phyloP scores from a whole-genome alignment of 306 rosid genomes.

The Echinosophora koreensis region DNA sequence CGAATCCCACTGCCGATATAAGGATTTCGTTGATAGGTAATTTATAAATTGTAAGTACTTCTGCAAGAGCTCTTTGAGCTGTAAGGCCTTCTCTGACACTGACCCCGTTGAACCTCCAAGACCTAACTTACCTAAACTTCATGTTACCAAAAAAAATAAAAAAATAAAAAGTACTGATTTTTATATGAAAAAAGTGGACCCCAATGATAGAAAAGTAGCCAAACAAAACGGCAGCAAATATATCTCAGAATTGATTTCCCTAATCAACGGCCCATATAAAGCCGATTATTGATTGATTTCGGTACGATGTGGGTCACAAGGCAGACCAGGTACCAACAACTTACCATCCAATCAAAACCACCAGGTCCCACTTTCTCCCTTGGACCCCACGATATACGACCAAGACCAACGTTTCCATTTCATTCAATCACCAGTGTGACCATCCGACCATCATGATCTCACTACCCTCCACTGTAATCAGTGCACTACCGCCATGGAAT shows the following conservation, averaged over 20 bases:
- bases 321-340: slow-evolving; percentile 43
- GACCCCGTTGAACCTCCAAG: too few relatives aligned
- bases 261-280: slow-evolving; percentile 42
- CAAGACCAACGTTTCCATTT: slow-evolving; percentile 7
- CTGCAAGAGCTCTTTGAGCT: too few relatives aligned
- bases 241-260: slow-evolving; percentile 25
- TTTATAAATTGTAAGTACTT: too few relatives aligned
- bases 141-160: too few relatives aligned
- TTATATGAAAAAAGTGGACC: slow-evolving; percentile 10
- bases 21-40: too few relatives aligned
- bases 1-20: too few relatives aligned
- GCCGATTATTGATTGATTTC: slow-evolving; percentile 34
- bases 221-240: neutral
- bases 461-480: slow-evolving; percentile 32
- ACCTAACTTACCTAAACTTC: too few relatives aligned
- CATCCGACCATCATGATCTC: slow-evolving; percentile 28
- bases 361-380: slow-evolving; percentile 32
- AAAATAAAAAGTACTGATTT: too few relatives aligned
- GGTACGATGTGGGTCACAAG: slow-evolving; percentile 37
- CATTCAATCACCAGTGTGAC: slow-evolving; percentile 37
- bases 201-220: neutral
- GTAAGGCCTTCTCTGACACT: too few relatives aligned
- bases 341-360: slow-evolving; percentile 39
- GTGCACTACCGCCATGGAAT: neutral
- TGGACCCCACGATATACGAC: neutral